Conservation (phyloP, 2,329 filamentous ascomycete genomes). For the Epichloe bromicola region DNA sequence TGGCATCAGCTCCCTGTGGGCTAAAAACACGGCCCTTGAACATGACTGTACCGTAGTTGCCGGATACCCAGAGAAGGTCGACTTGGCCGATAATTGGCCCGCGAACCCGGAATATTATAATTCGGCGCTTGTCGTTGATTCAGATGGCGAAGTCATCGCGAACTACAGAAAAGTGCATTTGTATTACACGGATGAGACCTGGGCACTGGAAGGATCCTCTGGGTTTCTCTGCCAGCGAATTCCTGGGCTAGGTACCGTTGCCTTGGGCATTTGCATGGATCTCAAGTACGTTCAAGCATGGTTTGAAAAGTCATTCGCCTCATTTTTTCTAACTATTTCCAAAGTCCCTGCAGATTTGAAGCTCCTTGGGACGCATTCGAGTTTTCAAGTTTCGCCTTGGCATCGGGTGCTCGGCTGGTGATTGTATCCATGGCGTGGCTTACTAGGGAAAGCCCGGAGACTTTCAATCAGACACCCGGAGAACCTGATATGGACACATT, state of each 20-base stretch:
- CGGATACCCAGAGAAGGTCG: slow-evolving; percentile 62
- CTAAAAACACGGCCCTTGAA: slow-evolving; percentile 49
- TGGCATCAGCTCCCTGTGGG: slow-evolving; percentile 61
- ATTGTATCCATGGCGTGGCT: slow-evolving; percentile 71
- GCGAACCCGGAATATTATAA: slow-evolving; percentile 42
- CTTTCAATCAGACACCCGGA: slow-evolving; percentile 32
- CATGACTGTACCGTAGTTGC: slow-evolving; percentile 55
- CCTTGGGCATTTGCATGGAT: slow-evolving; percentile 52
- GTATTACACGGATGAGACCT: slow-evolving; percentile 47
- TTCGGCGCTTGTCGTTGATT: slow-evolving; percentile 38
- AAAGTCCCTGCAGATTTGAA: slow-evolving; percentile 24
- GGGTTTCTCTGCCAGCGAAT: slow-evolving; percentile 37
- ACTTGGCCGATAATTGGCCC: slow-evolving; percentile 36
- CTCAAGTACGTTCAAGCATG: slow-evolving; percentile 36
- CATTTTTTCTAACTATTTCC: neutral
- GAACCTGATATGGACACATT: slow-evolving; percentile 62
- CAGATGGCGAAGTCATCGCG: slow-evolving; percentile 44
- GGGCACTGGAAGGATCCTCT: slow-evolving; percentile 40
- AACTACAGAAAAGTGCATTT: slow-evolving; percentile 50
- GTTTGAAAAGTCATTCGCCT: neutral
- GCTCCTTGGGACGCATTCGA: slow-evolving; percentile 27
- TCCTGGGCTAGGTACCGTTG: slow-evolving; percentile 34
- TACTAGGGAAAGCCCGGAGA: slow-evolving; percentile 38
- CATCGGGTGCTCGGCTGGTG: slow-evolving; percentile 45
- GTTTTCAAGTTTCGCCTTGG: slow-evolving; percentile 42